phyloP scores from a whole-genome alignment of 2,329 filamentous ascomycete genomes.

The Tolypocladium endophyticum region DNA sequence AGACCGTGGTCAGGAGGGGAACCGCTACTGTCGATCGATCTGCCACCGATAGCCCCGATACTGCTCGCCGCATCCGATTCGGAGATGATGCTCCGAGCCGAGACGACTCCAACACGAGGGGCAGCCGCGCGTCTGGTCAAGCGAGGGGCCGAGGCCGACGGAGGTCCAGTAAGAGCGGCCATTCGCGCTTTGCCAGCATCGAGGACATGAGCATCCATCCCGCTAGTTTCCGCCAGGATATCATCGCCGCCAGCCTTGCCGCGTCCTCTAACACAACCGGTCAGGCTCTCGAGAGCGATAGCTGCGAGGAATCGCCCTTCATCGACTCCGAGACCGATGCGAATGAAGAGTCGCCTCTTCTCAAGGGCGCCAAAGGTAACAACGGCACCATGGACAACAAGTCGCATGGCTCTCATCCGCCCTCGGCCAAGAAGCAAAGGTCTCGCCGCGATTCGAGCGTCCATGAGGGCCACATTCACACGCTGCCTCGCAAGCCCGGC shows the following conservation, averaged over 20 bases:
- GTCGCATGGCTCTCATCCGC: conserved; percentile 10
- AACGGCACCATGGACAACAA: conserved; percentile 17
- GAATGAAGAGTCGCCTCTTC: conserved; percentile 36
- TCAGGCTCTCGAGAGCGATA: conserved; percentile 41
- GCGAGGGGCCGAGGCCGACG: conserved; percentile 32
- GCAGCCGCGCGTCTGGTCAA: conserved; percentile 18
- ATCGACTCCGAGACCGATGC: conserved; percentile 29
- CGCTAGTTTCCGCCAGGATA: conserved; percentile 81
- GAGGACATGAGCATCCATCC: conserved; percentile 77
- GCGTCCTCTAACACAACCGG: conserved; percentile 34
- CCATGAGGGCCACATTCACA: conserved; percentile 73
- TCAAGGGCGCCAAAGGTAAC: conserved; percentile 24
- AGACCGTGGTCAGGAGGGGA: conserved; percentile 47
- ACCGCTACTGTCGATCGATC: conserved; percentile 12
- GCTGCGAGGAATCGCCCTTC: conserved; percentile 35
- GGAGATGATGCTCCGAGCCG: conserved; percentile 15
- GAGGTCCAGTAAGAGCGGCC: conserved; percentile 37
- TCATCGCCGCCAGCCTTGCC: conserved; percentile 70
- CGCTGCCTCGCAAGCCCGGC: conserved; percentile 52
- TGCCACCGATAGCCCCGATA: conserved; percentile 20
- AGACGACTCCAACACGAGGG: conserved; percentile 16
- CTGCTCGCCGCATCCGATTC: conserved; percentile 29
- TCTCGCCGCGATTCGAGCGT: conserved; percentile 37
- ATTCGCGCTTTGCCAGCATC: conserved; percentile 53
- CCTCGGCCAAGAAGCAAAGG: conserved; percentile 14